Base-by-base conservation (phyloP, 495 filamentous ascomycete species). In the Daldinia vernicosa region DNA sequence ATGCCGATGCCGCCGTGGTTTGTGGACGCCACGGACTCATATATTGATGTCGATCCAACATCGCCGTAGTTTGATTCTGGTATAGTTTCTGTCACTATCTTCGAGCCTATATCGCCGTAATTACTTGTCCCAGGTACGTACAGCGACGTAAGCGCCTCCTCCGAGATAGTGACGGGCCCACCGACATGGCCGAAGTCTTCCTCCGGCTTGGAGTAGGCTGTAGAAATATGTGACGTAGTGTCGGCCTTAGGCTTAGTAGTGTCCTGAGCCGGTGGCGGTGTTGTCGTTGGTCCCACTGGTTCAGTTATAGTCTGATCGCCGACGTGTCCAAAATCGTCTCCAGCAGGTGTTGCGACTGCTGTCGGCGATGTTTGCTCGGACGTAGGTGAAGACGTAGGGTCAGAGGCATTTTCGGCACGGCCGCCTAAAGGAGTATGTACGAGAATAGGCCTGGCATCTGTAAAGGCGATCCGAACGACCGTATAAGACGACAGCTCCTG, bases 81-180 rank as follows among this genome's bases (percentile, higher is more conserved):
- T 67, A 24, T 70, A 56, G 26, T 52, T 27, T 56, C 54, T 33
- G 45, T 62, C 26, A 59, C 27, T 17, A 57, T 70, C 43, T 47
- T 64, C 3, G 70, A 56, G 7, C 70, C 66, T 26, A 66, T 27
- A 19, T 70, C 52, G 39, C 67, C 71, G 45, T 53, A 71, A 47
- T 64, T 43, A 0, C 19, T 43, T 8, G 26, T 56, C 8, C 12
- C 19, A 39, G 43, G 43, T 11, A 47, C 8, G 11, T 19, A 11
- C 17, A 47, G 6, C 43, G 45, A n/a, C 6, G 57, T 63, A 19
- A 40, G 19, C 24, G 22, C 9, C 12, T 22, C n/a, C 17, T 72
- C 65, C 1, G 70, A 63, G 26, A 72, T 45, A 14, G 65, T 69
- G 3, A 65, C 43, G 1, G 54, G 17, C 4, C 37, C 60, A 11